These are phyloP conservation scores for Aspergillus wentii DNA, from an alignment of 495 filamentous ascomycete species.

Conservation along the genomic window DNA sequence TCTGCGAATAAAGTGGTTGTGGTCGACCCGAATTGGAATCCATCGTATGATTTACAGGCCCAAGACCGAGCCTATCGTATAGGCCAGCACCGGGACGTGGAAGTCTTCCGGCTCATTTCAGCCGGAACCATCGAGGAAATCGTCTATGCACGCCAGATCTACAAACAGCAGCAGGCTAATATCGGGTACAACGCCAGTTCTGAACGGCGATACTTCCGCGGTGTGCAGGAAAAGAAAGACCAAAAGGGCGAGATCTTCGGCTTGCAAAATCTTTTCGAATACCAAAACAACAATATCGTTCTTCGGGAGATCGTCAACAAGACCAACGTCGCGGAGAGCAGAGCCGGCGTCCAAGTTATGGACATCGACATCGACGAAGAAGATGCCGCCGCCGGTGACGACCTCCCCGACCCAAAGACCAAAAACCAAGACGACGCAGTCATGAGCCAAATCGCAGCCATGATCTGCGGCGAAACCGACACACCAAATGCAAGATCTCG, in stretches of 20 bases:
- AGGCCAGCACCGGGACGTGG: constrained; percentile 87
- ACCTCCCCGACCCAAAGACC: constrained; percentile 9
- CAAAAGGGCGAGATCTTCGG: constrained; percentile 95
- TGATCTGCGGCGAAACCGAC: constrained; percentile 54
- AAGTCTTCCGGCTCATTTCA: constrained; percentile 92
- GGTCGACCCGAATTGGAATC: constrained; percentile 97
- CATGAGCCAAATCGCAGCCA: constrained; percentile 71
- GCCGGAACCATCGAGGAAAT: constrained; percentile 96
- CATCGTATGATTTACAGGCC: constrained; percentile 86
- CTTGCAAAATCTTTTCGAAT: constrained; percentile 79
- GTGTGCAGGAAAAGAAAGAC: constrained; percentile 77
- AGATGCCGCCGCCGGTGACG: constrained; percentile 35
- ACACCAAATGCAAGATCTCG: constrained; percentile 12
- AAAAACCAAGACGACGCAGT: constrained; percentile 55
- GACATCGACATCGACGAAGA: constrained; percentile 65
- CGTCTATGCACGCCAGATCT: constrained; percentile 94
- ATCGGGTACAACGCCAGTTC: constrained; percentile 92
- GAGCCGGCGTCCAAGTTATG: constrained; percentile 74
- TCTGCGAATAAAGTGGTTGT: constrained; percentile 98
- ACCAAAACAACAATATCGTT: constrained; percentile 72
- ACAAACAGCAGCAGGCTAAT: constrained; percentile 98
- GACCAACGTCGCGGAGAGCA: constrained; percentile 92
- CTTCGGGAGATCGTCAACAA: constrained; percentile 94
- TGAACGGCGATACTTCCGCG: constrained; percentile 93
- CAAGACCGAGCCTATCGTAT: constrained; percentile 97